Percentiles rank a stretch among this genome's conserved stretches.
Evolutionary conservation across 352 stramenopile species (phyloP).

Genomic region (Phytophthora pinifolia): DNA sequence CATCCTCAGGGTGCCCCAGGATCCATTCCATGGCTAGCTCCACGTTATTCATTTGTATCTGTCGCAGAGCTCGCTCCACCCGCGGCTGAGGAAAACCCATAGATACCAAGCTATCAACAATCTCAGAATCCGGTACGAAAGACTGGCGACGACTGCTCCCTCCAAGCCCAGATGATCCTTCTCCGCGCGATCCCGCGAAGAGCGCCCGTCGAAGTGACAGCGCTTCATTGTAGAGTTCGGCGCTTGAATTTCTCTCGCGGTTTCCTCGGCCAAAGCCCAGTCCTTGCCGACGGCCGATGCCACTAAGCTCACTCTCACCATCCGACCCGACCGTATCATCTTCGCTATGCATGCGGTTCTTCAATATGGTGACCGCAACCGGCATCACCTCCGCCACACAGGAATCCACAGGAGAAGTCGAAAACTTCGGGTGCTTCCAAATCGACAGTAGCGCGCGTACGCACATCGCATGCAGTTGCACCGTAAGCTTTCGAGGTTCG

Average conservation of each 20-base stretch:
- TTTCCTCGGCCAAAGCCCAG: constrained; percentile 36
- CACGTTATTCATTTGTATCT: constrained; percentile 89
- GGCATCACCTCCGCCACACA: constrained; percentile 67
- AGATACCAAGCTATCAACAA: constrained; percentile 91
- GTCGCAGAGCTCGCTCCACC: constrained; percentile 90
- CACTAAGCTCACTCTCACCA: constrained; percentile 32
- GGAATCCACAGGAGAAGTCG: constrained; percentile 40
- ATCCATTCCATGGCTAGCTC: constrained; percentile 98
- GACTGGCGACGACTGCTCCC: constrained; percentile 36
- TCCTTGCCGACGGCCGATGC: constrained; percentile 31
- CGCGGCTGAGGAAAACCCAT: constrained; percentile 95
- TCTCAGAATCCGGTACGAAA: constrained; percentile 90
- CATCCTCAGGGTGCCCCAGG: constrained; percentile 86
- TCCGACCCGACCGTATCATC: constrained; percentile 28
- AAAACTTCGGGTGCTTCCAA: constrained; percentile 61
- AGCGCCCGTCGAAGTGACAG: constrained; percentile 48
- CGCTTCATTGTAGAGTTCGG: constrained; percentile 43
- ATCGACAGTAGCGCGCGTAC: constrained; percentile 54
- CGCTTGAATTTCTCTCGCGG: constrained; percentile 33
- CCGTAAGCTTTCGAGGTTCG: constrained; percentile 48
- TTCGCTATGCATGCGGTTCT: constrained; percentile 64
- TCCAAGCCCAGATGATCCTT: constrained; percentile 14
- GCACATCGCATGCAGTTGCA: constrained; percentile 67
- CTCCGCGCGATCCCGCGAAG: constrained; percentile 37
- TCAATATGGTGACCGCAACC: constrained; percentile 72